Conservation (phyloP, 2,329 filamentous ascomycete genomes). For the Zarea fungicola region DNA sequence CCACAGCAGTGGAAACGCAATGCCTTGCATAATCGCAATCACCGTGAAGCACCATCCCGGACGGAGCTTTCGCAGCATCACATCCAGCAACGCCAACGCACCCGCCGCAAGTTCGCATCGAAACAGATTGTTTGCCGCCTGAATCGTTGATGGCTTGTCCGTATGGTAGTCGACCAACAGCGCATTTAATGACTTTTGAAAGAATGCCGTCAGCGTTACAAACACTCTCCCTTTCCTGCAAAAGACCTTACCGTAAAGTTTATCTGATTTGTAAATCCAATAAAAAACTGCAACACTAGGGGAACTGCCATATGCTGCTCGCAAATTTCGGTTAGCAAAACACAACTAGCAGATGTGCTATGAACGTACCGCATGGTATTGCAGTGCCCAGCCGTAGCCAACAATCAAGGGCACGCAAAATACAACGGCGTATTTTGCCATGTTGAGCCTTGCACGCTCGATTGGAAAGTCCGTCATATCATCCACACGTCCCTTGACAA, state of each 20-base stretch:
- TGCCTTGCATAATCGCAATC: slow-evolving; percentile 5
- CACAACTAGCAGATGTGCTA: neutral
- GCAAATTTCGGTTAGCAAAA: neutral
- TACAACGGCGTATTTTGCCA: slow-evolving; percentile 1
- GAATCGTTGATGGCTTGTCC: neutral
- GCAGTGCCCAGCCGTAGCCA: neutral
- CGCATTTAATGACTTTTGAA: neutral
- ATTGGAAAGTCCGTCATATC: slow-evolving; percentile 4
- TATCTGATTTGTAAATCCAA: slow-evolving; percentile 4
- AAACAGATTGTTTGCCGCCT: slow-evolving; percentile 6
- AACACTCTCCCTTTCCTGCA: too few relatives aligned
- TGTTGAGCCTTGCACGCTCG: neutral
- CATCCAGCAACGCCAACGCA: slow-evolving; percentile 6
- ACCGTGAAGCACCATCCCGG: slow-evolving; percentile 3
- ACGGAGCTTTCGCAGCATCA: neutral
- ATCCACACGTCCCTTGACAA: neutral
- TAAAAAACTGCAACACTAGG: slow-evolving; percentile 2
- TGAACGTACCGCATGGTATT: neutral
- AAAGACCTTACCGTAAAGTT: slow-evolving; percentile 2
- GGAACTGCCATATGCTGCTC: neutral
- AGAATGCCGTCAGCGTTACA: too few relatives aligned
- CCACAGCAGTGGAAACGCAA: slow-evolving; percentile 6
- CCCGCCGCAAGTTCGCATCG: slow-evolving; percentile 6
- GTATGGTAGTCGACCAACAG: neutral
- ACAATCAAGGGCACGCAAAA: neutral